Conservation (phyloP, 768 basidiomycete genomes). For the Mycena pura region DNA sequence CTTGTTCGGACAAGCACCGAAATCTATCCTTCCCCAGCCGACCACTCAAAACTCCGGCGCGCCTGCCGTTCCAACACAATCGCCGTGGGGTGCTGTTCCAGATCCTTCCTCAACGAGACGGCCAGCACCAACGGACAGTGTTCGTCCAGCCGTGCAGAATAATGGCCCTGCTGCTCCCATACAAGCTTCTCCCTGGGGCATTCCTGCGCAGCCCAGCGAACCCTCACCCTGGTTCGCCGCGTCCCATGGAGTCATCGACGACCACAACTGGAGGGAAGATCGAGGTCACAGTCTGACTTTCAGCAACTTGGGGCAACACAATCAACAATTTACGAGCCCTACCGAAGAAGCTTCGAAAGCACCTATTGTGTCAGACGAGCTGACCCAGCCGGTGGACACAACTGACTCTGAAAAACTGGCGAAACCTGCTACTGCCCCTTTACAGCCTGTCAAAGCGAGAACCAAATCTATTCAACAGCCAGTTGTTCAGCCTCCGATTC, state of each 20-base stretch:
- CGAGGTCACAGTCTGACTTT: conserved; percentile 59
- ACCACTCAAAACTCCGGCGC: conserved; percentile 22
- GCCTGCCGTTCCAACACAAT: conserved; percentile 34
- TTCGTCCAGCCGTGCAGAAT: conserved; percentile 45
- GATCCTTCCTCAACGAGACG: conserved; percentile 38
- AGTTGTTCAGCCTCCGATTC: conserved; percentile 17
- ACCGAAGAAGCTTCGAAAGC: conserved; percentile 23
- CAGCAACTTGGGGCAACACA: conserved; percentile 65
- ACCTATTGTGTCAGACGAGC: conserved; percentile 4
- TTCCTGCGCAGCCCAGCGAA: conserved; percentile 41
- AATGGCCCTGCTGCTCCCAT: conserved; percentile 30
- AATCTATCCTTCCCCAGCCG: conserved; percentile 25
- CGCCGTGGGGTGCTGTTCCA: conserved; percentile 44
- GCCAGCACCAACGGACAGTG: conserved; percentile 50
- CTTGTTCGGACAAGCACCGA: conserved; percentile 16
- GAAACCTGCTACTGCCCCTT: conserved; percentile 27
- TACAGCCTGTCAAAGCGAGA: conserved; percentile 29
- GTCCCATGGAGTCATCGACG: conserved; percentile 52
- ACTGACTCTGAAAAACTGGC: conserved; percentile 13
- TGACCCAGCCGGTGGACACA: conserved; percentile 14
- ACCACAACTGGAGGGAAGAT: conserved; percentile 50
- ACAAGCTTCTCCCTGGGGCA: conserved; percentile 48
- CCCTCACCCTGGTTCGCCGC: conserved; percentile 64
- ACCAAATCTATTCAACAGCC: conserved; percentile 25
- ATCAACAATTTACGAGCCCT: conserved; percentile 44